Base-by-base conservation (phyloP, 2,329 filamentous ascomycete genomes). In the Neonectria coccinea region DNA sequence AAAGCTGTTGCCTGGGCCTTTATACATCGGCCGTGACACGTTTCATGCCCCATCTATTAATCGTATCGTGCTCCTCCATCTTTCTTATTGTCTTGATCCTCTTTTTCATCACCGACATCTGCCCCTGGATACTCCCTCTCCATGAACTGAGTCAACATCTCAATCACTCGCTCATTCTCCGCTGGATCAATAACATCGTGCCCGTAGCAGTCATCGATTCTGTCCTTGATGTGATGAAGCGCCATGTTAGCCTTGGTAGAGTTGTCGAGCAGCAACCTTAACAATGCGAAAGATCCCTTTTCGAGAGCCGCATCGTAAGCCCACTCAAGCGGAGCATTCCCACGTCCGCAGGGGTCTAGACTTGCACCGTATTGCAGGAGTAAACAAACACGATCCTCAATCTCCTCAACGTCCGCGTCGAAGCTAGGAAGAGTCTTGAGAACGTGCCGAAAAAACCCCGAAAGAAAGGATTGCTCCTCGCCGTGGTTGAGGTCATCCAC, bases 181-280 rank as follows among this genome's bases (percentile, higher is more conserved):
- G 29, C 7, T 29, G 29, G 29, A 5, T 29, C 29, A 10, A 29
- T 10, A 18, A 33, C 10, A 33, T 3, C 45, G 22, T 25, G 22
- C 45, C 5, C 45, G 1, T 10, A 7, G 22, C 33, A 25, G 5
- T 18, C 11, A 3, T 51, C 50, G 5, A 55, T 51, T 8, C 22
- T 41, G 14, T 44, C 5, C 36, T 8, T 11, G 5, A 56, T 10
- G 20, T 51, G 42, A n/a, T n/a, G 18, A 2, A 42, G 14, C 1
- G 59, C 52, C 36, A 64, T 39, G 29, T 64, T 71, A 5, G n/a
- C 54, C 10, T 22, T 45, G 11, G 42, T 54, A 27, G 62, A 36
- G 7, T 22, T 48, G 1, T n/a, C 12, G 2, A 68, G 9, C 5
- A 71, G 33, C 9, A 64, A 52, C 25, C 36, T 4, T 1, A 69